These are phyloP conservation scores for Dictyostelium citrinum DNA, from an alignment of 78 protist species.

Conservation along the genomic window DNA sequence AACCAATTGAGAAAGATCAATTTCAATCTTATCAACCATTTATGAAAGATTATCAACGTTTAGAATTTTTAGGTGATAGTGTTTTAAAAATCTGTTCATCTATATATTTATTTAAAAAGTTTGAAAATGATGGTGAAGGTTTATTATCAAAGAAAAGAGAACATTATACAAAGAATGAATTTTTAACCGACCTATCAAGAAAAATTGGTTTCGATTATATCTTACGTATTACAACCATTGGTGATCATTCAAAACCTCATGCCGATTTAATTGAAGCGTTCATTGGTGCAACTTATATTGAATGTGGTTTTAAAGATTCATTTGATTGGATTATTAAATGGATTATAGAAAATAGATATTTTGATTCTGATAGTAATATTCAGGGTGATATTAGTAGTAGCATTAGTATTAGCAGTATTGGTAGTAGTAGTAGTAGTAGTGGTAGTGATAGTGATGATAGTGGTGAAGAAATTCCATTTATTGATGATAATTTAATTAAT, in stretches of 20 bases:
- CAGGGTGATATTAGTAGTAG: background rate
- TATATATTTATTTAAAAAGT: background rate
- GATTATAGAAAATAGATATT: background rate
- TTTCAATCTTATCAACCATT: background rate
- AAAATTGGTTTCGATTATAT: background rate
- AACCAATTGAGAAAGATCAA: background rate
- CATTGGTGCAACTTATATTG: constrained; percentile 28
- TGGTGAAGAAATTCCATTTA: background rate
- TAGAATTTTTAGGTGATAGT: constrained; percentile 59
- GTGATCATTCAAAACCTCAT: constrained; percentile 35
- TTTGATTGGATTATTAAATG: background rate
- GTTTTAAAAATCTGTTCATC: constrained; percentile 4
- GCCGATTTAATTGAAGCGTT: constrained; percentile 64
- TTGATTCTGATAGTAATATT: background rate
- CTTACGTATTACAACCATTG: background rate
- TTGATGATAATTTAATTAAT: background rate
- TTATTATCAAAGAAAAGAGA: background rate
- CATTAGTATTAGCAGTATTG: background rate
- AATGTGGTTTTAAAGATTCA: constrained; percentile 5
- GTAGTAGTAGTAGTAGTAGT: background rate
- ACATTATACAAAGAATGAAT: background rate
- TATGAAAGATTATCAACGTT: constrained; percentile 21
- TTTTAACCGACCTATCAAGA: background rate
- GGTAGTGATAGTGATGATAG: background rate
- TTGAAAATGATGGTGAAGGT: background rate